Conservation (phyloP, 768 basidiomycete species). For the Coprinopsis sp. region DNA sequence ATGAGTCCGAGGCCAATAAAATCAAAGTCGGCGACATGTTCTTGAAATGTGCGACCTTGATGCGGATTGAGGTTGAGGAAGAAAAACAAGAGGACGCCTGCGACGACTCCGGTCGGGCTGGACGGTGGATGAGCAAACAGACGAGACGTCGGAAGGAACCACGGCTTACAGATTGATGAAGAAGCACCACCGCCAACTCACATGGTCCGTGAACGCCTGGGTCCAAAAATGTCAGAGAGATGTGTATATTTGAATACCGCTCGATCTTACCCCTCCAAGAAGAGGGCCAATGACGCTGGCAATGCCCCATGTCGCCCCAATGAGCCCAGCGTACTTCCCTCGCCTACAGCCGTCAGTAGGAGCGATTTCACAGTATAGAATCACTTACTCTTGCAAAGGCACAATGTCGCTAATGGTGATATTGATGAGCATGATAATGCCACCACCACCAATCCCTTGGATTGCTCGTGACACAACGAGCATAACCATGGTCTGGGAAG, state of each 20-base stretch:
- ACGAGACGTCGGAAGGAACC: neutral
- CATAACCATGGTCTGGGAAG: slow-evolving; percentile 77
- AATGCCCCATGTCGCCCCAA: slow-evolving; percentile 80
- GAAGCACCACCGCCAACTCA: slow-evolving; percentile 83
- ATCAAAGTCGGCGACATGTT: slow-evolving; percentile 67
- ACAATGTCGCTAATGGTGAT: slow-evolving; percentile 85
- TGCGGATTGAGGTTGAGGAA: slow-evolving; percentile 82
- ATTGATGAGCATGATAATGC: slow-evolving; percentile 68
- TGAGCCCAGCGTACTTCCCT: slow-evolving; percentile 69
- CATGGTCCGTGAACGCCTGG: slow-evolving; percentile 68
- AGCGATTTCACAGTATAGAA: neutral
- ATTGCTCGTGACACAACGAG: slow-evolving; percentile 71
- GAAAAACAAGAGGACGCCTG: slow-evolving; percentile 56
- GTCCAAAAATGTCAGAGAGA: slow-evolving; percentile 5
- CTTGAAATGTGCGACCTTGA: slow-evolving; percentile 46
- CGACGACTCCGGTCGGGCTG: slow-evolving; percentile 72
- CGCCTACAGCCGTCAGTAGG: slow-evolving; percentile 37
- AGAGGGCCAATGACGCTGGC: slow-evolving; percentile 75
- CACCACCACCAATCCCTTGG: slow-evolving; percentile 82
- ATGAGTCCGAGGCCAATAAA: slow-evolving; percentile 63
- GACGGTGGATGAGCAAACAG: too few relatives aligned
- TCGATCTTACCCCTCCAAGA: slow-evolving; percentile 64
- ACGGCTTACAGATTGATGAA: slow-evolving; percentile 65
- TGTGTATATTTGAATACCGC: neutral
- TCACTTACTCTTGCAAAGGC: slow-evolving; percentile 63